phyloP scores from a whole-genome alignment of 2,329 filamentous ascomycete species.

The Didymella sp. region DNA sequence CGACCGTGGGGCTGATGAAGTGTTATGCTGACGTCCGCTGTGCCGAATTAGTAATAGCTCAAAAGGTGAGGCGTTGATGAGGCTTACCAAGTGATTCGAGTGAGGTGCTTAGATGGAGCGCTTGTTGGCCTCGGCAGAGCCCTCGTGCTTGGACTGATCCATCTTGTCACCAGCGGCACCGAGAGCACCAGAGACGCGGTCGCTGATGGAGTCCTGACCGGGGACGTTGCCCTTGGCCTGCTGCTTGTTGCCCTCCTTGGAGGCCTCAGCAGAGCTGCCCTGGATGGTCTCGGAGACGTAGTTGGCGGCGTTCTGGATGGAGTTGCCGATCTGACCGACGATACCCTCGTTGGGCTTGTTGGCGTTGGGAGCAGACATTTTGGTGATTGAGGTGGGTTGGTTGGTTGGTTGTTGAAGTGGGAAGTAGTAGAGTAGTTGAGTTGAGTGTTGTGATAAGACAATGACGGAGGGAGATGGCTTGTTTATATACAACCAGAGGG shows the following conservation, averaged over 20 bases:
- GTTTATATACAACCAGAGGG: conserved; percentile 28
- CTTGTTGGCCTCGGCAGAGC: conserved; percentile 59
- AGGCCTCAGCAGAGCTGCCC: conserved; percentile 62
- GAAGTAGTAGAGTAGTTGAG: conserved; percentile 20
- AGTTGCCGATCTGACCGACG: conserved; percentile 52
- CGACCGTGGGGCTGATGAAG: conserved; percentile 3
- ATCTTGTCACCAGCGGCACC: conserved; percentile 62
- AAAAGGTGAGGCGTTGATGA: too few relatives aligned
- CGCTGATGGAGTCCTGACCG: conserved; percentile 42
- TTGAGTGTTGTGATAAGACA: conserved; percentile 28
- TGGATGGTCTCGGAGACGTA: conserved; percentile 71
- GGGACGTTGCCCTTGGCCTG: conserved; percentile 65
- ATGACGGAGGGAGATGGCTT: conserved; percentile 14
- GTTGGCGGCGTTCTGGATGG: conserved; percentile 66
- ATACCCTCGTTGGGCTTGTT: conserved; percentile 55
- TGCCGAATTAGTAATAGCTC: not conserved
- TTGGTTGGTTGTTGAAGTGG: conserved; percentile 16
- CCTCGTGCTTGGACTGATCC: conserved; percentile 60
- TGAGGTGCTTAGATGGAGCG: conserved; percentile 38
- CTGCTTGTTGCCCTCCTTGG: conserved; percentile 74
- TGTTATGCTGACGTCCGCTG: conserved; percentile 18
- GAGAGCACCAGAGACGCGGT: conserved; percentile 63
- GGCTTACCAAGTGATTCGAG: conserved; percentile 16
- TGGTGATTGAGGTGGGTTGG: conserved; percentile 38
- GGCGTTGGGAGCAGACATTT: conserved; percentile 55